phyloP scores from a whole-genome alignment of 2,329 filamentous ascomycete species.

The Penicillium oxalicum region DNA sequence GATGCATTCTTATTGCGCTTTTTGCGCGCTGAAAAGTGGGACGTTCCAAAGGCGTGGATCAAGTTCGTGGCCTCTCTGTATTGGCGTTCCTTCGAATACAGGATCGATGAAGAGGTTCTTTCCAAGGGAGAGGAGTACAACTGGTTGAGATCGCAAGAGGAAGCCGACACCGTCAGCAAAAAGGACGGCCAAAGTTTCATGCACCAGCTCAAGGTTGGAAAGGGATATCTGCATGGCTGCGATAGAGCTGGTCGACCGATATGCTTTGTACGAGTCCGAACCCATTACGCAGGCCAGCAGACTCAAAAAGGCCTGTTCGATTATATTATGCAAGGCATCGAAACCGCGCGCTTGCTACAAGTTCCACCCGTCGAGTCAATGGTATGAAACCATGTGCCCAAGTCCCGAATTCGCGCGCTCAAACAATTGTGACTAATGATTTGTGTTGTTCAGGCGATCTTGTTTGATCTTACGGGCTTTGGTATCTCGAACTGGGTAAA shows the following conservation, averaged over 20 bases:
- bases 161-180: conserved; percentile 19
- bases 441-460: conserved; percentile 56
- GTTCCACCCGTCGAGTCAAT: conserved; percentile 17
- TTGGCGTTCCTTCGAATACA: conserved; percentile 32
- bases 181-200: conserved; percentile 30
- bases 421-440: background rate
- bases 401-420: no score
- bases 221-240: conserved; percentile 35
- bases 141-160: conserved; percentile 15
- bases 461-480: conserved; percentile 93
- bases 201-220: conserved; percentile 35
- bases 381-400: conserved; percentile 1
- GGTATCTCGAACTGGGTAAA: conserved; percentile 82
- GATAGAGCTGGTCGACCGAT: conserved; percentile 35
- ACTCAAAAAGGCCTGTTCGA: conserved; percentile 32
- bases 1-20: conserved; percentile 39
- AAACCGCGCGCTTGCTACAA: conserved; percentile 30
- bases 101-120: conserved; percentile 31
- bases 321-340: conserved; percentile 39
- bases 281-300: conserved; percentile 30
- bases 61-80: conserved; percentile 37
- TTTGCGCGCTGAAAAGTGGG: conserved; percentile 37
- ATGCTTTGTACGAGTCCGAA: conserved; percentile 33
- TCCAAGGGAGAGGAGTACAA: conserved; percentile 31
- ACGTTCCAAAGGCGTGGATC: conserved; percentile 35